Evolutionary conservation across 305 asterid genomes (phyloP).

Genomic region (Withania somnifera): DNA sequence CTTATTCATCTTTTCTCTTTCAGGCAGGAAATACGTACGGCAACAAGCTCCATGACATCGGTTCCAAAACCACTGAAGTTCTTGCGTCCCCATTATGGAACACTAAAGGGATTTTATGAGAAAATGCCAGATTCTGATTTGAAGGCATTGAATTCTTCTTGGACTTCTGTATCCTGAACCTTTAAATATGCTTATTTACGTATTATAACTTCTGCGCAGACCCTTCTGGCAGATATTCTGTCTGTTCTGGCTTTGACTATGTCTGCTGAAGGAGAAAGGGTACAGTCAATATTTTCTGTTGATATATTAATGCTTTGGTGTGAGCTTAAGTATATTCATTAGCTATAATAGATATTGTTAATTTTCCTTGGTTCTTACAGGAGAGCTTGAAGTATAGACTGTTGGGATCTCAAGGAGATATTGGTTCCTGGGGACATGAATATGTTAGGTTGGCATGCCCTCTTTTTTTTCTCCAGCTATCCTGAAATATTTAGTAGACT

Average conservation of each 20-base stretch:
- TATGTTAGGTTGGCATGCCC: conserved; percentile 63
- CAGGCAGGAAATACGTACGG: conserved; percentile 88
- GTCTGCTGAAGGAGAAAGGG: conserved; percentile 99
- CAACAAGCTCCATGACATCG: conserved; percentile 98
- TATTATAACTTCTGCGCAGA: conserved; percentile 30
- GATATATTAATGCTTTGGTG: neutral
- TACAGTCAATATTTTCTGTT: conserved; percentile 16
- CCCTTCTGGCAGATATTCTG: conserved; percentile 81
- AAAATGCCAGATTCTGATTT: conserved; percentile 60
- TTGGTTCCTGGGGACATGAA: conserved; percentile 99
- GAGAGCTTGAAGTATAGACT: conserved; percentile 95
- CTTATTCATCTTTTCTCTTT: neutral
- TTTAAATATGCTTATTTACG: neutral
- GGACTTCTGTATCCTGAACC: neutral
- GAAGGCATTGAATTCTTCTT: conserved; percentile 35
- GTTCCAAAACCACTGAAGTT: conserved; percentile 93
- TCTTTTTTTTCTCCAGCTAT: neutral
- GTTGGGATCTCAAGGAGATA: conserved; percentile 87
- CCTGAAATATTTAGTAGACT: neutral
- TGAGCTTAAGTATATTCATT: neutral
- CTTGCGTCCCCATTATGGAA: conserved; percentile 93
- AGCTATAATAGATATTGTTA: neutral
- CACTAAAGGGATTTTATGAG: conserved; percentile 65
- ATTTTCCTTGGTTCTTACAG: conserved; percentile 31
- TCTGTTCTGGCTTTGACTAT: conserved; percentile 96